Base-by-base conservation (phyloP, 306 rosid genomes). In the Ormosia emarginata region DNA sequence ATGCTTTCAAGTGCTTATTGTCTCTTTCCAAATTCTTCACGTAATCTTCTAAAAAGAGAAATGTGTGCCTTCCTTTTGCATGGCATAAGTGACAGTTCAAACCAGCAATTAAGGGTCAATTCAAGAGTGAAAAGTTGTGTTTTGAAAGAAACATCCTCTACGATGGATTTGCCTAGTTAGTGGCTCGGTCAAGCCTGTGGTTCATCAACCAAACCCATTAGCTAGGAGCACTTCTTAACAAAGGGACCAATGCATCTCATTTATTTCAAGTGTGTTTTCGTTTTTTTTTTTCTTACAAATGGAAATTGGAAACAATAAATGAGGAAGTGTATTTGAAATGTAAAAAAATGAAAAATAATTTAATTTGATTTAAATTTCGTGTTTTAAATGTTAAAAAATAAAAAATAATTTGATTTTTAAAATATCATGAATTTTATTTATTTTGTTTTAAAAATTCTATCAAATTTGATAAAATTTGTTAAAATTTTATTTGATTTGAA, bases 1-100 rank as follows among this genome's bases (percentile, higher is more conserved):
- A 88, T 88, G 90, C 90, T 36, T 18, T 37, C 1, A 67, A 34
- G 64, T 74, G 74, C 15, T 59, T 34, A 46, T 71, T 67, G 75
- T 74, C 40, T 52, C 57, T 78, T 53, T 78, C 64, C 83, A 69
- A 78, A 63, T 57, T 65, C 17, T 12, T 78, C 70, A 84, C 88
- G 90, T 62, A 77, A 87, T 64, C 58, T 37, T 43, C 7, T 77
- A 75, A 14, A 24, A 61, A 61, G 44, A 69, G 34, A 52, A 24
- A 47, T 47, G 39, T 55, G 50, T 14, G 66, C 67, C 17, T 67
- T 68, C 14, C 36, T 41, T 65, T 59, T 79, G 86, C 79, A 77
- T 81, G 79, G 64, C 84, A 66, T 57, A 1, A 44, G 41, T 24
- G 47, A 66, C 3, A 40, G 32, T 59, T 4, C 67, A 24, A 24